Base-by-base conservation (phyloP, 2,329 filamentous ascomycete species). In the Chaetothyriales sp. region DNA sequence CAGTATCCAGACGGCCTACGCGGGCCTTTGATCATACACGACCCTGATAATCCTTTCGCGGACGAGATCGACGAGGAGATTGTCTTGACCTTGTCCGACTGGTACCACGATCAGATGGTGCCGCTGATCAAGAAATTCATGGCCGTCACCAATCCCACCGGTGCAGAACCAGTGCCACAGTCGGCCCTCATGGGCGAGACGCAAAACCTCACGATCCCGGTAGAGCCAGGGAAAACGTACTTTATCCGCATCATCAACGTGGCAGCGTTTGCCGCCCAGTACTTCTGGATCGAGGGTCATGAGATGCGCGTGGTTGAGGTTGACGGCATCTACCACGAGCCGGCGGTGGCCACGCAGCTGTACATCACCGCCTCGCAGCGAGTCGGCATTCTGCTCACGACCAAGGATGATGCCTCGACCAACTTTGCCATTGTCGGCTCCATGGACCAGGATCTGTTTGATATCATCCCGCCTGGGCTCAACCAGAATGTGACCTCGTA, bases 361-460 rank as follows among this genome's bases (percentile, higher is more conserved):
- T 86, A 86, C 57, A 60, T 88, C 7, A 70, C 78, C 10, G 75
- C 80, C 9, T 84, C 81, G 0, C 84, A 88, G 64, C 76, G 84
- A 8, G 74, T 74, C 58, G 65, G 67, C 4, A 63, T 77, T 2
- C 60, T 77, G 2, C 56, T 77, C 15, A 86, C 78, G 0, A 80
- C 80, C 12, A 80, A 76, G 62, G 78, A 80, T 50, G 72, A 78
- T 8, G 77, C 78, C 0, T 67, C 66, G 1, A 66, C 69, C 45
- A 88, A 87, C 62, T 87, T 79, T 61, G 73, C 82, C 7, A 79
- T 87, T 49, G 72, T 83, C 46, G 75, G 71, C 9, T 82, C 78
- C 56, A 86, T 86, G 79, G 84, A 87, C 56, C 76, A 75, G 72
- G 70, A 71, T 46, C 69, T 84, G 2, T 89, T 92, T 59, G 86